phyloP scores from a whole-genome alignment of 768 basidiomycete genomes.

The Lentinula detonsa region DNA sequence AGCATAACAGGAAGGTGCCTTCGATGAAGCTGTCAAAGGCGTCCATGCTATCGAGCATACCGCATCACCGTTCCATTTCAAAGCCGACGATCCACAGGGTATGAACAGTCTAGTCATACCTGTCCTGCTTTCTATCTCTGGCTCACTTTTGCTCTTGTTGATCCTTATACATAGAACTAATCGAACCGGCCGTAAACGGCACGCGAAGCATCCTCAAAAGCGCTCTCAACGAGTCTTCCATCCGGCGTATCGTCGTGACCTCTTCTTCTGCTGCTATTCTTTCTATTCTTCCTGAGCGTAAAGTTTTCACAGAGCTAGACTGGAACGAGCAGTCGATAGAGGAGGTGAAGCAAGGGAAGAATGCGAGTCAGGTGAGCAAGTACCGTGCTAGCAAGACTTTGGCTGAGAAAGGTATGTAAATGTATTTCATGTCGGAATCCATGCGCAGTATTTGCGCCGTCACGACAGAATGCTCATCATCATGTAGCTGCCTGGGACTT shows the following conservation, averaged over 20 bases:
- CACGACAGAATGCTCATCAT: too few species aligned
- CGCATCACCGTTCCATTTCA: slow-evolving; percentile 54
- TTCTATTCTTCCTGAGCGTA: slow-evolving; percentile 15
- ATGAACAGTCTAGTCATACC: neutral
- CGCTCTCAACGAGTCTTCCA: slow-evolving; percentile 7
- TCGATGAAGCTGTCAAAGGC: slow-evolving; percentile 73
- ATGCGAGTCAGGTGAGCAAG: slow-evolving; percentile 31
- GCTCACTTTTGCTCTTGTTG: neutral
- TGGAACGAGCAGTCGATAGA: slow-evolving; percentile 53
- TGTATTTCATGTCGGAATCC: neutral
- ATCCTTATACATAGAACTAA: slow-evolving; percentile 33
- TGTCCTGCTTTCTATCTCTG: neutral
- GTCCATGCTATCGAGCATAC: slow-evolving; percentile 69
- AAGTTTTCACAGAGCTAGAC: slow-evolving; percentile 39
- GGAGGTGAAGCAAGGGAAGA: slow-evolving; percentile 42
- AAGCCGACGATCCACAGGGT: slow-evolving; percentile 39
- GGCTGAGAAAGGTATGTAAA: slow-evolving; percentile 56
- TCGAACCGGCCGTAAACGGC: slow-evolving; percentile 52
- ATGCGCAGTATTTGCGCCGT: too few species aligned
- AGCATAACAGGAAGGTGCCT: slow-evolving; percentile 50
- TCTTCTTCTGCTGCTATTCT: slow-evolving; percentile 49
- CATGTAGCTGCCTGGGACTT: slow-evolving; percentile 45
- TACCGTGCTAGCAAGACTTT: slow-evolving; percentile 57
- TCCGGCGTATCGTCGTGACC: slow-evolving; percentile 61
- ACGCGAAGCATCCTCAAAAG: slow-evolving; percentile 38